Evolutionary conservation across 805 yeast genomes (phyloP), one percentile per base, ranked within the genome.

Genomic region (Sugiyamaella mastotermitis): DNA sequence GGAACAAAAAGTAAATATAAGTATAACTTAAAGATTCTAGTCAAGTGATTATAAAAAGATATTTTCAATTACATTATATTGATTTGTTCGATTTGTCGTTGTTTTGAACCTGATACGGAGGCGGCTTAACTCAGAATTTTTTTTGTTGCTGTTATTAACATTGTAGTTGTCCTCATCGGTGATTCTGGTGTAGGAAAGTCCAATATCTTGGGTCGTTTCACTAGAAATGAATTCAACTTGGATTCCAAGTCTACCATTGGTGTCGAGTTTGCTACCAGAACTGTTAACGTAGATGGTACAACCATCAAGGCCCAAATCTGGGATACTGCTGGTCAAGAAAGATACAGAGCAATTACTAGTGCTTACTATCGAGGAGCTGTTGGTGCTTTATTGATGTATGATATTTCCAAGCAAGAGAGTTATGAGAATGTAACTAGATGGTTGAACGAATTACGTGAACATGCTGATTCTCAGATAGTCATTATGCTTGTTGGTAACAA

Each of bases 291-390:
- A 43, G 97, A 92, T 58, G 96, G 95, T 50, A 92, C 90, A 68
- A 86, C 94, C 44, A 88, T 90, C 62, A 90, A 90, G 66, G 78
- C 94, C 55, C 98, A 90, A 69, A 90, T 90, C 59, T 90, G 98
- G 98, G 98, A 90, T 64, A 90, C 98, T 25, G 98, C 98, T 2
- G 98, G 98, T 45, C 98, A 90, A 68, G 98, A 90, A 64, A 78
- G 98, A 62, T 90, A 92, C 69, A 78, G 98, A 54, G 97, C 98
- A 31, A 90, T 90, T 61, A 92, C 98, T 22, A 80, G 92, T 41
- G 97, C 97, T 4, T 90, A 90, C 66, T 90, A 90, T 62, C 76
- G 98, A 59, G 98, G 97, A 29, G 97, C 98, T 1, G 95, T 88
- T 38, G 98, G 98, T 43, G 97, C 97, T 3, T 72, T 90, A 54